phyloP scores from a whole-genome alignment of 176 grass and related monocot genomes.

The Tillandsia leiboldiana region DNA sequence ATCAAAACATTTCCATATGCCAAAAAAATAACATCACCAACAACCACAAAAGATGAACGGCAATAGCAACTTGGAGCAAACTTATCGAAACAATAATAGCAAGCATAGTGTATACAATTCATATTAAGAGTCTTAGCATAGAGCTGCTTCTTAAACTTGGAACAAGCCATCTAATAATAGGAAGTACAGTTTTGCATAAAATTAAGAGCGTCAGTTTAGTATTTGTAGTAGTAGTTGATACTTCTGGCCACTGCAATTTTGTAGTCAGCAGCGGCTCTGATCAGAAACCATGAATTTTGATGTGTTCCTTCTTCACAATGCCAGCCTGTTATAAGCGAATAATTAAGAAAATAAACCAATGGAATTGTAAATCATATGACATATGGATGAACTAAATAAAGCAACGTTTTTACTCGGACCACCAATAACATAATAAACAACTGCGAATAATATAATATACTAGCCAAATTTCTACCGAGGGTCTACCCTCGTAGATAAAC shows the following conservation, averaged over 20 bases:
- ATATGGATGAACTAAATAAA: no score
- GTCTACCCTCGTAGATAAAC: no score
- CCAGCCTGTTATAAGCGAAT: slow-evolving; percentile 34
- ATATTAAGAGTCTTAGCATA: slow-evolving; percentile 3
- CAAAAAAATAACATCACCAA: no score
- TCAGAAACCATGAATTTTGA: slow-evolving; percentile 99
- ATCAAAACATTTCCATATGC: no score
- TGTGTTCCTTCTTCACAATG: slow-evolving; percentile 98
- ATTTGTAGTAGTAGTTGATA: slow-evolving; percentile 9
- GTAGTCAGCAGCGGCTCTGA: not conserved
- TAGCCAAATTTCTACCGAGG: no score
- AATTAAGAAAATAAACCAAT: no score
- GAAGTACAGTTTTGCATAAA: slow-evolving; percentile 14
- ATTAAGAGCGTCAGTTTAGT: slow-evolving; percentile 15
- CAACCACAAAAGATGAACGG: no score
- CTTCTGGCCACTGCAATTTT: no score
- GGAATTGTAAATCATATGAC: not conserved
- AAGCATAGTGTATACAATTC: slow-evolving; percentile 1
- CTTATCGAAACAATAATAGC: not conserved
- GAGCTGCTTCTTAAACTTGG: slow-evolving; percentile 34
- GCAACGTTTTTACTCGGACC: no score
- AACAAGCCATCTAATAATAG: slow-evolving; percentile 50
- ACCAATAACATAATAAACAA: no score
- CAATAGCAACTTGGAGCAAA: not conserved
- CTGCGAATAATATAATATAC: no score